Conservation (phyloP, 2,329 filamentous ascomycete species). For the Raffaelea albimanens region DNA sequence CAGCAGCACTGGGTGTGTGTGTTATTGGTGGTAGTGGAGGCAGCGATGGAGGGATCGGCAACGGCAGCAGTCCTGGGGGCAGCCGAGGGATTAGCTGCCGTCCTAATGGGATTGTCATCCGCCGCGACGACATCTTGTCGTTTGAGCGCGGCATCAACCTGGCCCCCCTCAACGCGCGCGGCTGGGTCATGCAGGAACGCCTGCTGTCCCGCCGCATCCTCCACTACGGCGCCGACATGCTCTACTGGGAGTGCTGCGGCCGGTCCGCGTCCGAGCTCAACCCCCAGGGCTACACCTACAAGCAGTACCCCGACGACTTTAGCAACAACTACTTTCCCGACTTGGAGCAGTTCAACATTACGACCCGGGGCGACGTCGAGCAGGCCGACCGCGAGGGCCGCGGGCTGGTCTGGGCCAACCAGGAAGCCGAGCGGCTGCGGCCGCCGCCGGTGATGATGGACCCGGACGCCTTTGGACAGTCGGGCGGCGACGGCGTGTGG, state of each 20-base stretch:
- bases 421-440: background rate
- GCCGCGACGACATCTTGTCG: conserved; percentile 1
- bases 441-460: background rate
- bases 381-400: background rate
- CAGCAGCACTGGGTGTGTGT: background rate
- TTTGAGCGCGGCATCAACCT: background rate
- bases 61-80: background rate
- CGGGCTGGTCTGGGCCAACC: background rate
- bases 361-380: background rate
- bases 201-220: conserved; percentile 6
- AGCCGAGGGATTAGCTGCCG: background rate
- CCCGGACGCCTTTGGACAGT: background rate
- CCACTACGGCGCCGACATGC: background rate
- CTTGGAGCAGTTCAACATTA: background rate
- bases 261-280: background rate
- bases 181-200: conserved; percentile 11
- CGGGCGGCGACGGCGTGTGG: too few relatives aligned
- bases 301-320: background rate
- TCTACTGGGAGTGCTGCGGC: background rate
- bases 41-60: background rate
- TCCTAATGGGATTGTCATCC: background rate
- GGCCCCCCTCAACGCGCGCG: conserved; percentile 4
- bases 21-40: background rate
- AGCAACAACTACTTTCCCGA: background rate
- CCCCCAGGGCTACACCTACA: background rate